Evolutionary conservation across 495 filamentous ascomycete species (phyloP), one percentile per base, ranked within the genome.

Genomic region (Astrothelium macrocarpum): DNA sequence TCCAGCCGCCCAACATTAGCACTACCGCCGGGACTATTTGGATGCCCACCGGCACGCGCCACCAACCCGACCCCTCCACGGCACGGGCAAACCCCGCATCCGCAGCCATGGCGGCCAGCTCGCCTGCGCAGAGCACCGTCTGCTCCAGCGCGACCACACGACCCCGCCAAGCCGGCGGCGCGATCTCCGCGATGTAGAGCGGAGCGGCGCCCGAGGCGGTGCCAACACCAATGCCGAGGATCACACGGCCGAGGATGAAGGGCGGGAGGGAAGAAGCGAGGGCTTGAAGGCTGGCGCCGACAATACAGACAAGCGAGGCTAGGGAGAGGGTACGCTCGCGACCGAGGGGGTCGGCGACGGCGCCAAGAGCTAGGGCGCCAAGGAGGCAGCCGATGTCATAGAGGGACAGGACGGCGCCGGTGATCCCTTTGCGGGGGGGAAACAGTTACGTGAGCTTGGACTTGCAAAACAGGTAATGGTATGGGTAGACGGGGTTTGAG

Each of bases 31-130:
- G 71, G 3, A 77, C 60, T 39, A 69, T 72, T 60, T 79, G 75
- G 25, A 81, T 68, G 23, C 74, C 75, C 1, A 81, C 64, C 14
- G 70, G 70, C 25, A 81, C 78, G 32, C 78, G 62, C 78, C 78
- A 80, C 18, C 73, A 74, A 63, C 78, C 31, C 20, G 11, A 18
- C 1, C 53, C 25, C 42, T 45, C 59, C 7, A 53, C 9, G n/a
- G n/a, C n/a, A n/a, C 53, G 59, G 23, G 49, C 49, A 16, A 56
- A 29, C 23, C 49, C 49, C 18, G 31, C 62, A 39, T 56, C 42
- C 18, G 46, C 20, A 23, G 11, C 16, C 43, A 66, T 62, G 16
- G 39, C 45, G 14, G 43, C 36, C 20, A 59, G 61, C 28, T 36
- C 36, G 5, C 59, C 59, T 5, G 14, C 3, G 25, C 32, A 36